phyloP scores from a whole-genome alignment of 148 eudicot species.

The Vaccinium myrtillus region DNA sequence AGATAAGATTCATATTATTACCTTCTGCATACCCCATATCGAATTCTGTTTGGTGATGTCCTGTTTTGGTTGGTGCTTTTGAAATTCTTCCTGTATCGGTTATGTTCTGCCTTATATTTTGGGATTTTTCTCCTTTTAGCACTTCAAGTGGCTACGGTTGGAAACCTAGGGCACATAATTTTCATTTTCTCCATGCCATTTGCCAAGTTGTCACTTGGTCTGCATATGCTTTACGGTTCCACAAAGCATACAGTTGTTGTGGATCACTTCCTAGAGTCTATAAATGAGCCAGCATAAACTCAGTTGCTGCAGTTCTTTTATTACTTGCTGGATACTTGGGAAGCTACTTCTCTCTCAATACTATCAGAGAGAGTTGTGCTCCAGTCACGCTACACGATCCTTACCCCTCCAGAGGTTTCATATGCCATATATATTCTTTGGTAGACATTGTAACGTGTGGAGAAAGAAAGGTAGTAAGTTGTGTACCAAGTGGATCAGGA shows the following conservation, averaged over 20 bases:
- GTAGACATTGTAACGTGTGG: not conserved
- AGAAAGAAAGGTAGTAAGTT: not conserved
- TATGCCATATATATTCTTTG: not conserved
- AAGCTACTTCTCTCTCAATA: not conserved
- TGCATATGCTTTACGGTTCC: not conserved
- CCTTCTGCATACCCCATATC: not conserved
- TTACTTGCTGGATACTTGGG: not conserved
- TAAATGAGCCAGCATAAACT: not conserved
- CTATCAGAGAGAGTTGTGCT: not conserved
- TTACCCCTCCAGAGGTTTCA: not conserved
- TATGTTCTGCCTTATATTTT: not conserved
- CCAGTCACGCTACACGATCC: not conserved
- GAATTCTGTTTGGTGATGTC: not conserved
- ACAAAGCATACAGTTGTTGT: not conserved
- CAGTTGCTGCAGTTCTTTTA: not conserved
- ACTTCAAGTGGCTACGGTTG: not conserved
- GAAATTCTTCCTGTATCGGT: not conserved
- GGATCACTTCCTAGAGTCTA: conserved; percentile 1
- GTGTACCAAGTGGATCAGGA: not conserved
- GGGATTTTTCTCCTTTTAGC: not conserved
- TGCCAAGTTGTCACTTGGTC: not conserved
- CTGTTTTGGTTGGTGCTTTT: conserved; percentile 7
- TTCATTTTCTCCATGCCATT: not conserved
- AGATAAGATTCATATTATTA: not conserved
- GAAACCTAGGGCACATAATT: not conserved